A percentile compares a stretch with the other conserved stretches of the same genome.
phyloP scores from a whole-genome alignment of 805 yeast genomes.

The Maudiozyma pseudohumilis region DNA sequence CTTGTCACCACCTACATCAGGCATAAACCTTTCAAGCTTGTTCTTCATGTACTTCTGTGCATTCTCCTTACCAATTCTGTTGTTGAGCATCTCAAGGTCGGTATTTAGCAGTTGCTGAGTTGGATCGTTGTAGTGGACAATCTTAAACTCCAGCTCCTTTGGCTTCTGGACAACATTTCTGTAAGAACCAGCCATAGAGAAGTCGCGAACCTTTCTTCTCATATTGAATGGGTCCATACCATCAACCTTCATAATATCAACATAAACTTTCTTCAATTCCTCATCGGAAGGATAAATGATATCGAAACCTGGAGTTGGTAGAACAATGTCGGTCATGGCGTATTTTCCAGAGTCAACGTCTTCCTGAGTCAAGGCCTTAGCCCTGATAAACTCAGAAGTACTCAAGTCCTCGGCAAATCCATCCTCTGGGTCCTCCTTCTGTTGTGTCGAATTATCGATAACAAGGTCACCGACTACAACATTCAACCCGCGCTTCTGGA shows the following conservation, averaged over 20 bases:
- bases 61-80: conserved; percentile 26
- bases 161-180: conserved; percentile 66
- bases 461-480: conserved; percentile 80
- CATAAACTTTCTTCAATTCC: conserved; percentile 49
- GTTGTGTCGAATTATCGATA: conserved; percentile 22
- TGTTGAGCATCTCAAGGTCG: conserved; percentile 52
- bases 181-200: conserved; percentile 86
- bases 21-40: conserved; percentile 26
- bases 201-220: conserved; percentile 79
- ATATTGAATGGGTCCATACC: conserved; percentile 75
- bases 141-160: conserved; percentile 46
- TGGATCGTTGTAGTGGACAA: conserved; percentile 52
- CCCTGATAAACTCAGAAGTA: conserved; percentile 47
- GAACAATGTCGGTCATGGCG: conserved; percentile 71
- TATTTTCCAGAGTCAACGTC: conserved; percentile 53
- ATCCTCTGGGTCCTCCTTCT: conserved; percentile 30
- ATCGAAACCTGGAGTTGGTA: conserved; percentile 97
- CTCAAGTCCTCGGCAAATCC: conserved; percentile 67
- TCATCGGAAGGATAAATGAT: conserved; percentile 72
- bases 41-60: conserved; percentile 25
- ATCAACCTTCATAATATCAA: conserved; percentile 66
- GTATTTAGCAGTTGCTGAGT: conserved; percentile 68
- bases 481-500: conserved; percentile 56
- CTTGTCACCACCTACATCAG: conserved; percentile 37
- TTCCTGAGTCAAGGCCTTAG: conserved; percentile 63